Base-by-base conservation (phyloP, 2,329 filamentous ascomycete genomes). In the Sordariomycetes sp. region DNA sequence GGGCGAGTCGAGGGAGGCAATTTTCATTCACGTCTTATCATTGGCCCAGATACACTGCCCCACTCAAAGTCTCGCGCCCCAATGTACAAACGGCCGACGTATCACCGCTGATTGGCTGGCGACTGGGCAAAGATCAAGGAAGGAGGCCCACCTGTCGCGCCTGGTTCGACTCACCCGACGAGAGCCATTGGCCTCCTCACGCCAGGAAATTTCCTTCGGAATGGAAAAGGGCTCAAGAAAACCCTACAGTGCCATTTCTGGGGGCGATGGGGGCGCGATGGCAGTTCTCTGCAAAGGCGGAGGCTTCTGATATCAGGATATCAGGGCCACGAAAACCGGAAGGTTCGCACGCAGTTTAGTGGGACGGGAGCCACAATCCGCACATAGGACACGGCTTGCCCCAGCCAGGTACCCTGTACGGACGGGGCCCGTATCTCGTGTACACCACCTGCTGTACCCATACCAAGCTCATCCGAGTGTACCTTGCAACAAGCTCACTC, bases 51-150 rank as follows among this genome's bases (percentile, higher is more conserved):
- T 53, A 34, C 28, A 43, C 46, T 16, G 35, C 50, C 48, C 46
- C 32, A 57, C 28, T 22, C 20, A 53, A 57, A 57, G 55, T 53
- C 28, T 53, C 46, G 46, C 46, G 55, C 55, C 55, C 28, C 48
- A 53, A 40, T 28, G 55, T 57, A 57, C 55, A 57, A 52, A 32
- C 37, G 16, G 24, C 46, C 55, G 55, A 57, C 55, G n/a, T 57
- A 53, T 25, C 32, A 48, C 55, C 48, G 55, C 22, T 53, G 24
- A 52, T 57, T 57, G 48, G 55, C 20, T 20, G n/a, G 48, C 24
- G n/a, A 24, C 46, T 28, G 24, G 40, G 35, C 22, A 16, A 22
- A 54, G 34, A 20, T 24, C 37, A 55, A 32, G 54, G 54, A 46
- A 51, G 43, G 28, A 22, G 43, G 40, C 54, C 55, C 43, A 20